Percentiles rank a stretch among this genome's conserved stretches.
Conservation (phyloP, 176 grass and related monocot genomes). For the Rhipidocladum racemiflorum region DNA sequence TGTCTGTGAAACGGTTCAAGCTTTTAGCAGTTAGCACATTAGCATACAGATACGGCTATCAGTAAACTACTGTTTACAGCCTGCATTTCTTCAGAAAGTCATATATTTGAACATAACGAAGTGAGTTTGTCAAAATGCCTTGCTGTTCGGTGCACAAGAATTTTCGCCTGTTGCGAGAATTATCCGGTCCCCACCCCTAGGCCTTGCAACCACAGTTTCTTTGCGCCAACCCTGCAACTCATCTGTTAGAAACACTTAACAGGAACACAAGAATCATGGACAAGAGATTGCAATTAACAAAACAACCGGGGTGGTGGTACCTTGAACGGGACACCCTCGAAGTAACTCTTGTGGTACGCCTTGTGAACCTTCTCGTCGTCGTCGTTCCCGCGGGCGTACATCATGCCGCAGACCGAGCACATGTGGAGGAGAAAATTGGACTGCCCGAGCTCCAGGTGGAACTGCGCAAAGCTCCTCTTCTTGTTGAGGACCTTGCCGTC, state of each 20-base stretch:
- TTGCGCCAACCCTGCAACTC: conserved; percentile 64
- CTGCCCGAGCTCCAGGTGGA: conserved; percentile 92
- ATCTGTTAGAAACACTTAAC: background rate
- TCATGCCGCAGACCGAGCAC: conserved; percentile 80
- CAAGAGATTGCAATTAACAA: background rate
- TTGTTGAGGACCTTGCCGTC: conserved; percentile 45
- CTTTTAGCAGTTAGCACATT: background rate
- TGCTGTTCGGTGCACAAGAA: conserved; percentile 41
- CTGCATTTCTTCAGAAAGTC: conserved; percentile 13
- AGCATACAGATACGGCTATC: background rate
- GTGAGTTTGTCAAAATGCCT: conserved; percentile 20
- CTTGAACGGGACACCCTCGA: conserved; percentile 72
- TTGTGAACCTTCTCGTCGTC: conserved; percentile 81
- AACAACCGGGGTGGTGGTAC: conserved; percentile 16
- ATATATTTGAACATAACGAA: background rate
- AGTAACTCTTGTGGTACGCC: conserved; percentile 68
- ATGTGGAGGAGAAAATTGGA: conserved; percentile 69
- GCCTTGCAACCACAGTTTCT: conserved; percentile 55
- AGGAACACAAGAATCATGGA: background rate
- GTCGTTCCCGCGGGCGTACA: conserved; percentile 70
- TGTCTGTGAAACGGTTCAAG: background rate
- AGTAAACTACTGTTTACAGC: background rate
- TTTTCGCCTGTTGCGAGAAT: conserved; percentile 43
- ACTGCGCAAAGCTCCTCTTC: conserved; percentile 84
- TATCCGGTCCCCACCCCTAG: conserved; percentile 40